Percentiles rank a stretch among this genome's conserved stretches.
Evolutionary conservation across 2,329 filamentous ascomycete genomes (phyloP).

Genomic region (Hyphodiscus sp.): DNA sequence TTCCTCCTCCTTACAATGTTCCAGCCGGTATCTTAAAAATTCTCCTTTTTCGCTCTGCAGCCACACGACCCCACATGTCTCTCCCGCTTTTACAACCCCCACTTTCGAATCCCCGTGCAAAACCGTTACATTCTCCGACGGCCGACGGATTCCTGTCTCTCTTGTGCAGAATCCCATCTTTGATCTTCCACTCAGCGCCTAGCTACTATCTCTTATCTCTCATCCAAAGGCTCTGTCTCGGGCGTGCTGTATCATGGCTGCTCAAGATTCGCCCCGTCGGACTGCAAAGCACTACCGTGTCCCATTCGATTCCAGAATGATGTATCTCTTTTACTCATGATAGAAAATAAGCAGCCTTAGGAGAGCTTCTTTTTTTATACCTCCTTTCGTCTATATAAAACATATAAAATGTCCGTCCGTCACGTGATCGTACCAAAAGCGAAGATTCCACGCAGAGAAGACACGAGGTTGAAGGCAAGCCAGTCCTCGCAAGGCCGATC

Average conservation of each 20-base stretch:
- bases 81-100: neutral
- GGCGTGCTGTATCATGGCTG: too few species aligned
- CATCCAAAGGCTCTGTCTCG: neutral
- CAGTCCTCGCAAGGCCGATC: neutral
- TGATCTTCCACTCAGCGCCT: neutral
- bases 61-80: neutral
- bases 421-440: constrained; percentile 8
- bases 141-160: neutral
- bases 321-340: neutral
- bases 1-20: too few species aligned
- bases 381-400: neutral
- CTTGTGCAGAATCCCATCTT: neutral
- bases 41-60: neutral
- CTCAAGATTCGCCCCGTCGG: too few species aligned
- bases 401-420: neutral
- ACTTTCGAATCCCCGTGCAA: neutral
- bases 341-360: neutral
- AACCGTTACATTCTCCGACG: neutral
- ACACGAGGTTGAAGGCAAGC: constrained; percentile 16
- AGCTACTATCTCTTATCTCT: neutral
- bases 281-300: too few species aligned
- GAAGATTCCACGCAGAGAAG: constrained; percentile 13
- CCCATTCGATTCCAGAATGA: neutral
- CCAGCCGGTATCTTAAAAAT: too few species aligned
- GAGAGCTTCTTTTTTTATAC: neutral